These are phyloP conservation scores for Choricystis sp. DNA, from an alignment of 139 green algal genomes.

Conservation along the genomic window DNA sequence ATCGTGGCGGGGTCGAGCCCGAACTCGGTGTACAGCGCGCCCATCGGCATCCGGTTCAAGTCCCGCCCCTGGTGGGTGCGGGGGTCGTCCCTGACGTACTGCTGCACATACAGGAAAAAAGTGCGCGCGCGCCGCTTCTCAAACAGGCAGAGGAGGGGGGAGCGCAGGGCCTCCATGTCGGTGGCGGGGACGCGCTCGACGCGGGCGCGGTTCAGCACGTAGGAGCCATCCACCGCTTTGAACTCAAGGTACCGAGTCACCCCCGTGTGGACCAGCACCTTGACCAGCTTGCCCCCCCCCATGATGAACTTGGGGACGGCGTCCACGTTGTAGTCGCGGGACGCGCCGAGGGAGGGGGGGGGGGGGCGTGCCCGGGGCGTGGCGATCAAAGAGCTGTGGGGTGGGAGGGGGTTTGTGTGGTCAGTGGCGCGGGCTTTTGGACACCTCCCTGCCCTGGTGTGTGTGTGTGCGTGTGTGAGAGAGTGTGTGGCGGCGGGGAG, in stretches of 20 bases:
- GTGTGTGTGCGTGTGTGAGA: slow-evolving; percentile 1
- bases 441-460: no score
- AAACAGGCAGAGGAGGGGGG: slow-evolving; percentile 90
- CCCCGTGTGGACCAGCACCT: slow-evolving; percentile 86
- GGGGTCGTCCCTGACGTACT: slow-evolving; percentile 69
- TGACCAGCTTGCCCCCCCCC: slow-evolving; percentile 70
- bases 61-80: slow-evolving; percentile 72
- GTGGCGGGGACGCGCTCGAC: slow-evolving; percentile 80
- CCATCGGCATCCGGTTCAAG: slow-evolving; percentile 71
- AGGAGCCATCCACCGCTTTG: slow-evolving; percentile 93
- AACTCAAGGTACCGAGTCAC: slow-evolving; percentile 98
- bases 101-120: slow-evolving; percentile 92
- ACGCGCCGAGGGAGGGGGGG: slow-evolving; percentile 52
- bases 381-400: slow-evolving; percentile 82
- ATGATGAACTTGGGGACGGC: slow-evolving; percentile 99
- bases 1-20: slow-evolving; percentile 61
- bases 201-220: slow-evolving; percentile 73
- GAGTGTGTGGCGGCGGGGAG: background rate
- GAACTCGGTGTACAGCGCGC: slow-evolving; percentile 75
- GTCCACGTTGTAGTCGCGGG: slow-evolving; percentile 95
- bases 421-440: background rate
- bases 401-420: background rate
- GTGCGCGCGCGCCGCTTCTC: slow-evolving; percentile 85
- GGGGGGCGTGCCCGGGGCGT: slow-evolving; percentile 43
- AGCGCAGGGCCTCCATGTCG: slow-evolving; percentile 82